Evolutionary conservation across 495 filamentous ascomycete genomes (phyloP).

Genomic region (Jackrogersella minutella): DNA sequence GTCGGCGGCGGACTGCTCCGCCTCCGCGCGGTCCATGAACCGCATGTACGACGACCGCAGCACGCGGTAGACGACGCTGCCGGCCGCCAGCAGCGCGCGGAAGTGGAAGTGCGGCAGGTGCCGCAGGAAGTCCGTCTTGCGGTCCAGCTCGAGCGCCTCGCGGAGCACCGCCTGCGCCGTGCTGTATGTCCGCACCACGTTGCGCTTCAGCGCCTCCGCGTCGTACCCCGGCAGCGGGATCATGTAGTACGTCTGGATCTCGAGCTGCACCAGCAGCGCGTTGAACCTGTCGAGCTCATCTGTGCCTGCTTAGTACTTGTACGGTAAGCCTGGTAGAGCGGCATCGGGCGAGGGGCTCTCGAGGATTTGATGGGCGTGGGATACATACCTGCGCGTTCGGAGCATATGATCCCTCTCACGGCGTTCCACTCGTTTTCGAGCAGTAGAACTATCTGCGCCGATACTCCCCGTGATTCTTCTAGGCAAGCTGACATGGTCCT

Average conservation of each 20-base stretch:
- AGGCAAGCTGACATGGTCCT: constrained; percentile 52
- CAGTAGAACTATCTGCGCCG: constrained; percentile 49
- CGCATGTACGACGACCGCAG: constrained; percentile 48
- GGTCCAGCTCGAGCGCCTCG: constrained; percentile 43
- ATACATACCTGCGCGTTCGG: constrained; percentile 50
- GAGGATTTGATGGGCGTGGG: background rate
- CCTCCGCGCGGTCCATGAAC: constrained; percentile 33
- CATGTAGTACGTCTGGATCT: constrained; percentile 58
- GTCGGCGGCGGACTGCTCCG: constrained; percentile 31
- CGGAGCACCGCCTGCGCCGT: constrained; percentile 51
- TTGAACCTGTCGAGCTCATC: constrained; percentile 53
- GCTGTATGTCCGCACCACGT: constrained; percentile 51
- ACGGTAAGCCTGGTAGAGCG: background rate
- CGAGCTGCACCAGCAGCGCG: constrained; percentile 51
- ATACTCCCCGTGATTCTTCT: constrained; percentile 52
- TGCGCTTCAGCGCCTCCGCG: constrained; percentile 49
- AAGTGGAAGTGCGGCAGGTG: constrained; percentile 54
- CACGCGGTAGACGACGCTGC: constrained; percentile 51
- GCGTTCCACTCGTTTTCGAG: constrained; percentile 56
- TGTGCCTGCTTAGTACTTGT: background rate
- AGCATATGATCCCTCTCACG: constrained; percentile 50
- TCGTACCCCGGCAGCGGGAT: constrained; percentile 49
- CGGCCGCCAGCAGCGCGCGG: constrained; percentile 47
- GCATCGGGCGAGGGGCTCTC: background rate
- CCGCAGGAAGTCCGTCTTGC: constrained; percentile 44